These are phyloP conservation scores for Ogataea polymorpha DNA, from an alignment of 805 yeast genomes.

Conservation along the genomic window DNA sequence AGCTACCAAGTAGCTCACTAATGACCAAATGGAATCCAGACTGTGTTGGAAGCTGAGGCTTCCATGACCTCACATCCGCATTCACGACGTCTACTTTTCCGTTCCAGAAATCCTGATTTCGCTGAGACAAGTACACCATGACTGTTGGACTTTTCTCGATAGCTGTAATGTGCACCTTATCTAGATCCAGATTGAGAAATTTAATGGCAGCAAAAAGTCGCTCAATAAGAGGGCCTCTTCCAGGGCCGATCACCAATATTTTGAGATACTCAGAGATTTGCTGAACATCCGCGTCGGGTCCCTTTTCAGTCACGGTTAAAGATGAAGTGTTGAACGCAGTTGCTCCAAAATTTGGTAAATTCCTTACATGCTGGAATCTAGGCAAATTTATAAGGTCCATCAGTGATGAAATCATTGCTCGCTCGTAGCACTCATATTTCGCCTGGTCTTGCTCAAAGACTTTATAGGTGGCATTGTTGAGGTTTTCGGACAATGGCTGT, in stretches of 20 bases:
- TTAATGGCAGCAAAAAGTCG: constrained; percentile 43
- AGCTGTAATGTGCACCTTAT: constrained; percentile 44
- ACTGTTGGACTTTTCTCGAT: constrained; percentile 74
- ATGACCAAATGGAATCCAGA: constrained; percentile 55
- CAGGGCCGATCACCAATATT: constrained; percentile 78
- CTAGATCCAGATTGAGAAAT: constrained; percentile 26
- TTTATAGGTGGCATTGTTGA: constrained; percentile 59
- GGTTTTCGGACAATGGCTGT: constrained; percentile 61
- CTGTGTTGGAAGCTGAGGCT: constrained; percentile 20
- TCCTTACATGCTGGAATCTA: constrained; percentile 22
- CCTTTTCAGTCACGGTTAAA: constrained; percentile 13
- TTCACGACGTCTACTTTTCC: constrained; percentile 47
- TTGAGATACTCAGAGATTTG: constrained; percentile 20
- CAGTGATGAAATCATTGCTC: constrained; percentile 60
- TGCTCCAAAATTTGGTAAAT: constrained; percentile 14
- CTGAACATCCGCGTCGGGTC: not conserved
- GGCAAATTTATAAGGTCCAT: constrained; percentile 29
- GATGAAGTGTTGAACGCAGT: constrained; percentile 23
- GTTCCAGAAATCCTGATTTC: constrained; percentile 54
- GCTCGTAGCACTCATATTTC: constrained; percentile 67
- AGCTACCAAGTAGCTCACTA: constrained; percentile 83
- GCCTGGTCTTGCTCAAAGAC: constrained; percentile 67
- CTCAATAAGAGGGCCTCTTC: constrained; percentile 78
- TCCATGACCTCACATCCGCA: constrained; percentile 59
- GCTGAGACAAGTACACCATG: constrained; percentile 42